phyloP scores from a whole-genome alignment of 306 rosid species.

The Prunus dulcis region DNA sequence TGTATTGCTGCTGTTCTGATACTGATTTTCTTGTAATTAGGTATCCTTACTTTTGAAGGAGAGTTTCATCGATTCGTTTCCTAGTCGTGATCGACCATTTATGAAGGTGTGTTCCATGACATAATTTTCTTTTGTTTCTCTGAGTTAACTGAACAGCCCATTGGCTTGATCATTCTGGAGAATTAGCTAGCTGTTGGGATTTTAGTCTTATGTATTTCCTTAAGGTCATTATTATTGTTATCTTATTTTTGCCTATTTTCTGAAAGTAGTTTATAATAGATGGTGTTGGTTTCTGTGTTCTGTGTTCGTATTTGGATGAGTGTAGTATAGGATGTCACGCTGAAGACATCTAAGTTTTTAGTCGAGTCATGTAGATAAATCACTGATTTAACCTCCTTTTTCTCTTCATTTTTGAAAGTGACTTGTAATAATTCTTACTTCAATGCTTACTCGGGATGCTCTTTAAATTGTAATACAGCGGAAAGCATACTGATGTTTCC shows the following conservation, averaged over 20 bases:
- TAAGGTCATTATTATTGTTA: too few relatives aligned
- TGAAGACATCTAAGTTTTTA: neutral
- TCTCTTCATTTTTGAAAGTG: neutral
- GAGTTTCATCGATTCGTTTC: constrained; percentile 92
- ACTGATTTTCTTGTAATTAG: constrained; percentile 32
- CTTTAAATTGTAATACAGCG: neutral
- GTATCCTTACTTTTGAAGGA: constrained; percentile 97
- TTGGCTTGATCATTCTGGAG: neutral
- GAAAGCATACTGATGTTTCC: constrained; percentile 13
- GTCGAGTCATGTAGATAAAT: neutral
- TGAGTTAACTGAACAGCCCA: neutral
- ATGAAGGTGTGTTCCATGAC: constrained; percentile 70
- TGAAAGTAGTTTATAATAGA: neutral
- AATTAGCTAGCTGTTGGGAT: too few relatives aligned
- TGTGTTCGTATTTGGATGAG: neutral
- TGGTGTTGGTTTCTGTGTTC: neutral
- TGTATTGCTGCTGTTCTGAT: constrained; percentile 28
- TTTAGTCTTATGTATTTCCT: too few relatives aligned
- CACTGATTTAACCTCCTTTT: neutral
- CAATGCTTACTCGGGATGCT: constrained; percentile 1
- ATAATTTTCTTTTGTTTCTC: constrained; percentile 7
- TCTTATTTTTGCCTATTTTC: neutral
- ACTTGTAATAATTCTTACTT: neutral
- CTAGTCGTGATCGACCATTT: constrained; percentile 82
- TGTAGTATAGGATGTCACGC: neutral